Evolutionary conservation across 106 monocot genomes (phyloP).

Genomic region (Triglochin maritima): DNA sequence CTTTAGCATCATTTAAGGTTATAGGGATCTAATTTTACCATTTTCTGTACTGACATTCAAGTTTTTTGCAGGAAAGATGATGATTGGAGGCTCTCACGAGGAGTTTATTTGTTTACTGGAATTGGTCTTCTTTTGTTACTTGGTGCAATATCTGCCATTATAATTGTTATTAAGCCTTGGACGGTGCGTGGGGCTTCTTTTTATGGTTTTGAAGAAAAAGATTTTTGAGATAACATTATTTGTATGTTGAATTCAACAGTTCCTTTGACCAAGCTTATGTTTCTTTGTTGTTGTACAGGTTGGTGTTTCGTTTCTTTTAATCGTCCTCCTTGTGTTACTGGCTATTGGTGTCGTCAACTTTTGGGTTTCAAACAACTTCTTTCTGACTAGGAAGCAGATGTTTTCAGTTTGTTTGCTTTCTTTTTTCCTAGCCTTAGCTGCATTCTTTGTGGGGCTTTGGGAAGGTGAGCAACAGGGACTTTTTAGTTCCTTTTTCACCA

Average conservation of each 20-base stretch:
- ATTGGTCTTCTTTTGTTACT: conserved; percentile 74
- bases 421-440: conserved; percentile 85
- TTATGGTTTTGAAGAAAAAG: neutral
- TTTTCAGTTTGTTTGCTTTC: conserved; percentile 71
- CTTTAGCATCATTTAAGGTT: too few relatives aligned
- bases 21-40: neutral
- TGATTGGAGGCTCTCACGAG: conserved; percentile 83
- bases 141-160: conserved; percentile 75
- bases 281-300: conserved; percentile 37
- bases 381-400: conserved; percentile 84
- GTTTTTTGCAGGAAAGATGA: conserved; percentile 87
- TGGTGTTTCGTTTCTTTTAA: conserved; percentile 80
- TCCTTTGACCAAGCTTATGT: neutral
- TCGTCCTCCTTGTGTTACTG: conserved; percentile 71
- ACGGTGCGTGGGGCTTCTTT: conserved; percentile 45
- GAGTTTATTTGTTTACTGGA: conserved; percentile 72
- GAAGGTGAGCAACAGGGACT: conserved; percentile 31
- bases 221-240: too few relatives aligned
- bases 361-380: conserved; percentile 97
- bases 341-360: conserved; percentile 74
- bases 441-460: conserved; percentile 79
- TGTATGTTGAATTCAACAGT: too few relatives aligned
- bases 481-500: neutral
- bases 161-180: conserved; percentile 74
- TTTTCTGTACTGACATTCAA: neutral